phyloP scores from a whole-genome alignment of 78 protist species.

The Chrysochromulina tobinii region DNA sequence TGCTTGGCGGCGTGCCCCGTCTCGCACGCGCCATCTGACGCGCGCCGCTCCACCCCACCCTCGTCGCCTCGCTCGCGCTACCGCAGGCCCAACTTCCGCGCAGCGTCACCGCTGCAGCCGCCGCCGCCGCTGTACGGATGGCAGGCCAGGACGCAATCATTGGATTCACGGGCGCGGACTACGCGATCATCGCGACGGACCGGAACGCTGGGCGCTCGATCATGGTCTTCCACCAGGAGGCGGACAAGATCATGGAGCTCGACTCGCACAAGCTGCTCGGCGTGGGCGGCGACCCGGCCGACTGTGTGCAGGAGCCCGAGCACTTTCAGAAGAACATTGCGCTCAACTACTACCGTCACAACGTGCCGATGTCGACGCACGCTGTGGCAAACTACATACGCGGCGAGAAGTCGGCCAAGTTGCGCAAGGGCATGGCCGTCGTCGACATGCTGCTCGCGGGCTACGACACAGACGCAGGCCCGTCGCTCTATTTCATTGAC shows the following conservation, averaged over 20 bases:
- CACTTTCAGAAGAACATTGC: conserved; percentile 51
- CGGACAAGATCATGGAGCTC: conserved; percentile 55
- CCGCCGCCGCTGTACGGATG: too few species aligned
- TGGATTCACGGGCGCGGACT: conserved; percentile 49
- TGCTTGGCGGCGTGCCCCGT: too few species aligned
- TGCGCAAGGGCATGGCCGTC: conserved; percentile 31
- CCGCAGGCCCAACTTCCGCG: too few species aligned
- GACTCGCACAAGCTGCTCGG: conserved; percentile 51
- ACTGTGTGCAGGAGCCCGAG: conserved; percentile 43
- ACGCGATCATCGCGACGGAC: conserved; percentile 50
- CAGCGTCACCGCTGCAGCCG: too few species aligned
- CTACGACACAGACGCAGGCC: conserved; percentile 47
- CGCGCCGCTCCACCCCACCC: too few species aligned
- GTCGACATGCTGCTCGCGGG: conserved; percentile 67
- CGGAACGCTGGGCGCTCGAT: conserved; percentile 11
- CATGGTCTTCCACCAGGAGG: conserved; percentile 19
- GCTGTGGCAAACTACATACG: conserved; percentile 61
- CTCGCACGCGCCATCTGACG: too few species aligned
- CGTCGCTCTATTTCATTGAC: conserved; percentile 68
- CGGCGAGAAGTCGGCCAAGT: conserved; percentile 39
- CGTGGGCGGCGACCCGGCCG: conserved; percentile 58
- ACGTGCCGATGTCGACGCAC: conserved; percentile 33
- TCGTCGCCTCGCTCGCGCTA: too few species aligned
- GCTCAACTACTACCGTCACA: conserved; percentile 39
- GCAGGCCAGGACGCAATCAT: background rate